Evolutionary conservation across 169 alveolate genomes (phyloP), one percentile per base, ranked within the genome.

Genomic region (Amoebophrya sp.): DNA sequence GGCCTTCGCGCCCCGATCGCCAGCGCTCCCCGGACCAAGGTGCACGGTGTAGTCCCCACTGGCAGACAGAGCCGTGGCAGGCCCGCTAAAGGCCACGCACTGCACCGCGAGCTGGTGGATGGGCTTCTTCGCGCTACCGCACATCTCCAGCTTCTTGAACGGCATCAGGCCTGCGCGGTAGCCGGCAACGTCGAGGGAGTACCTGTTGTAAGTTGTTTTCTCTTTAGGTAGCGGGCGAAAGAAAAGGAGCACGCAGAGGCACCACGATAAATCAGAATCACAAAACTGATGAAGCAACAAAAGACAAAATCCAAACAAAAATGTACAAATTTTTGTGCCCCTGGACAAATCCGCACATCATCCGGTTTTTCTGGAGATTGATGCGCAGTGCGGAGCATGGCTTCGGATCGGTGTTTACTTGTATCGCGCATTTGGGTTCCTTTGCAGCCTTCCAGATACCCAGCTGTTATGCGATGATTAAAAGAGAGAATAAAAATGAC

Each of bases 11-110:
- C n/a, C n/a, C n/a, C n/a, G n/a, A n/a, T n/a, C n/a, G n/a, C n/a
- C n/a, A n/a, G n/a, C n/a, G n/a, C n/a, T n/a, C n/a, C n/a, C 10
- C 29, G 83, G 83, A 25, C 83, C 83, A 3, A 66, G 35, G 35
- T 66, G 83, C 83, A 66, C 83, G 38, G 83, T 66, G 83, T 66
- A 66, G 83, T 66, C 83, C 32, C 83, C 83, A 25, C 32, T 7
- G 1, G 83, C 83, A 25, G 32, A 7, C 39, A 66, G 35, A 3
- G 83, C 83, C 7, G 83, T 66, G 32, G 12, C 35, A 1, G 83
- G 83, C 10, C 39, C 83, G 29, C 39, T 25, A 25, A 66, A 66
- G 10, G 83, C 83, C 35, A 66, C 83, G 35, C 83, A 66, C 35
- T 66, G 83, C 29, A 66, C 83, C 10, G 29, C 39, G 29, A 66